Evolutionary conservation across 768 basidiomycete genomes (phyloP).

Genomic region (Psilocybe cyanescens): DNA sequence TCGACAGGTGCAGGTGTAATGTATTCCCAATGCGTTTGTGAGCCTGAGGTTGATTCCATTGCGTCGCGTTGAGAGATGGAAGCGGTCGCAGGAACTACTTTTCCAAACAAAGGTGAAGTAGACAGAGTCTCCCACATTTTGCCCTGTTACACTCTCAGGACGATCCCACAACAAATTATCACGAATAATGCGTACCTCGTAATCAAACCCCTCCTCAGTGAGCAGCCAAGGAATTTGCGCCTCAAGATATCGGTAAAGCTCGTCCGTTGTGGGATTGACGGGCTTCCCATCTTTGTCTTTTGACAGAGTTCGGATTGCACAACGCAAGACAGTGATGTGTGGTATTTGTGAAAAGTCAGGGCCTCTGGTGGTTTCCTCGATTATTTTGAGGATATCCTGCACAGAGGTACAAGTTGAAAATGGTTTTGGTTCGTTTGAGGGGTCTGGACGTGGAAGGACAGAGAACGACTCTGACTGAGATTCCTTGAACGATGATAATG

Average conservation of each 20-base stretch:
- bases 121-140: slow-evolving; percentile 68
- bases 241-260: slow-evolving; percentile 63
- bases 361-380: slow-evolving; percentile 24
- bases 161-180: background rate
- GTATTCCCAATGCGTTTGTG: slow-evolving; percentile 43
- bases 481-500: slow-evolving; percentile 58
- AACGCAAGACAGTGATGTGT: slow-evolving; percentile 62
- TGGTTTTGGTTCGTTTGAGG: slow-evolving; percentile 47
- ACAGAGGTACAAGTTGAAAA: slow-evolving; percentile 52
- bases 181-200: slow-evolving; percentile 49
- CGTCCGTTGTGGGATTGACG: slow-evolving; percentile 54
- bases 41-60: slow-evolving; percentile 4
- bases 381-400: slow-evolving; percentile 39
- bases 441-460: slow-evolving; percentile 57
- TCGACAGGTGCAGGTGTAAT: slow-evolving; percentile 31
- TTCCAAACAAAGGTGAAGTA: slow-evolving; percentile 54
- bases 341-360: slow-evolving; percentile 41
- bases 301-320: slow-evolving; percentile 55
- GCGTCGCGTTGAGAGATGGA: slow-evolving; percentile 23
- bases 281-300: slow-evolving; percentile 38
- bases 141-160: slow-evolving; percentile 30
- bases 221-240: slow-evolving; percentile 61
- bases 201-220: slow-evolving; percentile 50
- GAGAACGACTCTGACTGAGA: slow-evolving; percentile 58
- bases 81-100: slow-evolving; percentile 25